Percentiles rank a stretch among this genome's conserved stretches.
These are phyloP conservation scores for Hibiscus tridactylites DNA, from an alignment of 345 rosid genomes.

Conservation along the genomic window DNA sequence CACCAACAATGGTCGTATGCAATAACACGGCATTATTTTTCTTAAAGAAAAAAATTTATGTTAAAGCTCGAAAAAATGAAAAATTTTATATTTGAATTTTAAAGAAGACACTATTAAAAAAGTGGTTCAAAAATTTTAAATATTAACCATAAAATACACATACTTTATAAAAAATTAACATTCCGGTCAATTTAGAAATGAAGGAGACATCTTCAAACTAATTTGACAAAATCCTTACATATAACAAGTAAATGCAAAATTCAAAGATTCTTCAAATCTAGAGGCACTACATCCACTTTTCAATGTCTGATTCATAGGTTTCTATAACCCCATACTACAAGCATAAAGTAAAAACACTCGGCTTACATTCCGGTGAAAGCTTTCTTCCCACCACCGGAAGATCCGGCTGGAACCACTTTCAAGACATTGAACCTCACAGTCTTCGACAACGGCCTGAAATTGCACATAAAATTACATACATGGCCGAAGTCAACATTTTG, in stretches of 20 bases:
- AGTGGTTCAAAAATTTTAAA: no score
- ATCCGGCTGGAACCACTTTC: slow-evolving; percentile 72
- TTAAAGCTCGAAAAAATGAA: no score
- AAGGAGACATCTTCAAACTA: not conserved
- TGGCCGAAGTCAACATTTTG: not conserved
- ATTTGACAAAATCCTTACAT: not conserved
- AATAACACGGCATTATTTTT: no score
- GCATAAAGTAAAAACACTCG: not conserved
- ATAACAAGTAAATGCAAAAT: not conserved
- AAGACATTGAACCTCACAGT: slow-evolving; percentile 69
- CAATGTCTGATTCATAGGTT: not conserved
- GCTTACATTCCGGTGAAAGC: slow-evolving; percentile 48
- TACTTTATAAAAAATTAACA: no score
- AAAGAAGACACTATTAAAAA: no score
- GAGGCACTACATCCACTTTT: not conserved
- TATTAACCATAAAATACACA: no score
- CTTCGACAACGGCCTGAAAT: slow-evolving; percentile 40
- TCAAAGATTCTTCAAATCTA: not conserved
- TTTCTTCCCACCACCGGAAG: slow-evolving; percentile 61
- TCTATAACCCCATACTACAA: not conserved
- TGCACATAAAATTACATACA: not conserved
- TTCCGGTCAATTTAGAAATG: no score
- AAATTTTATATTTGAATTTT: no score
- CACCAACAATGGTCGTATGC: no score
- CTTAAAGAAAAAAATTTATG: no score